Percentiles rank a stretch among this genome's conserved stretches.
Evolutionary conservation across 495 filamentous ascomycete genomes (phyloP).

Genomic region (Penicillium antarcticum): DNA sequence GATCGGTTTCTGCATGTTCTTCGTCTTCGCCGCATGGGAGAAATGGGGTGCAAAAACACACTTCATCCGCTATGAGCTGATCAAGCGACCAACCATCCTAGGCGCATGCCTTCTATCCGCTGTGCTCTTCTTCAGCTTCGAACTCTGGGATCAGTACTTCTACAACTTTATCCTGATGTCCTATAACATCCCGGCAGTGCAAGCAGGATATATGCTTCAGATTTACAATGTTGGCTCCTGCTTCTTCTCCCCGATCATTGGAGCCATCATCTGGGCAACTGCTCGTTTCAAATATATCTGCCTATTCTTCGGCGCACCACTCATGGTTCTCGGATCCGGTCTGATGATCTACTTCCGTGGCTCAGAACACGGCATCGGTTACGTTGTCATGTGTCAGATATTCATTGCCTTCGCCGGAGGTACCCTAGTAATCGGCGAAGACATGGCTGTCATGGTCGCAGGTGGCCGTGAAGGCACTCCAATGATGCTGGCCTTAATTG

Average conservation of each 20-base stretch:
- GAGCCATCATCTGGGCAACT: conserved; percentile 53
- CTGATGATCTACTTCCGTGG: conserved; percentile 71
- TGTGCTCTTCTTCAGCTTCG: conserved; percentile 59
- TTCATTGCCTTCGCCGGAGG: conserved; percentile 71
- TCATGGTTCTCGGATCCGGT: conserved; percentile 62
- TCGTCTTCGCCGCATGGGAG: conserved; percentile 60
- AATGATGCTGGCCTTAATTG: conserved; percentile 64
- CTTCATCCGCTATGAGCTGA: conserved; percentile 59
- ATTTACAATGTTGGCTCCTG: conserved; percentile 71
- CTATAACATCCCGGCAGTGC: conserved; percentile 50
- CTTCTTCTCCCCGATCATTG: conserved; percentile 59
- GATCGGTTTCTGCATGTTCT: conserved; percentile 51
- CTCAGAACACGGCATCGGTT: conserved; percentile 55
- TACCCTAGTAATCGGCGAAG: conserved; percentile 61
- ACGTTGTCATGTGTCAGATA: conserved; percentile 75
- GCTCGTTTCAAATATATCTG: conserved; percentile 56
- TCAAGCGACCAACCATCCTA: conserved; percentile 62
- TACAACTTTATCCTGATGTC: conserved; percentile 72
- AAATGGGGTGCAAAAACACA: conserved; percentile 50
- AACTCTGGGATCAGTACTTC: conserved; percentile 67
- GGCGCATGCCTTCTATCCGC: conserved; percentile 57
- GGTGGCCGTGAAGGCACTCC: conserved; percentile 62
- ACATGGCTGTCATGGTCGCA: conserved; percentile 74
- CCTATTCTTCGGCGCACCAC: conserved; percentile 59
- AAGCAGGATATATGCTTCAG: conserved; percentile 62